phyloP scores from a whole-genome alignment of 129 eudicot species.

The Flaveria ramosissima region DNA sequence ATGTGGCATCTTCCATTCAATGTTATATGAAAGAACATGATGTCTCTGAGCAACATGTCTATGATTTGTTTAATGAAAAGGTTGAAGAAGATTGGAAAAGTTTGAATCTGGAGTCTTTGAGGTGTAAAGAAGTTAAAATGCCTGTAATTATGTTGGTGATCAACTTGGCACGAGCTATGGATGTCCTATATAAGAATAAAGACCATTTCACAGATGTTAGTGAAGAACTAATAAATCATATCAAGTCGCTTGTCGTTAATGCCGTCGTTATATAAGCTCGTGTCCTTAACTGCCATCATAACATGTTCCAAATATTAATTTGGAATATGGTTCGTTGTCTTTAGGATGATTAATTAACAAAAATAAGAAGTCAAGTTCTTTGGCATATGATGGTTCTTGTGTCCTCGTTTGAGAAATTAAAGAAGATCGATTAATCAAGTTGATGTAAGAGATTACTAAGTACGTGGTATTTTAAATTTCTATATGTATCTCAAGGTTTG shows the following conservation, averaged over 20 bases:
- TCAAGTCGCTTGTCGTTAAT: not conserved
- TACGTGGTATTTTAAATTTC: not conserved
- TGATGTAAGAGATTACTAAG: not conserved
- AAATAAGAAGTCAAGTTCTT: too few species aligned
- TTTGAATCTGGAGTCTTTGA: not conserved
- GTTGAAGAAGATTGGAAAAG: not conserved
- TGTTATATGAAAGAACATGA: conserved; percentile 13
- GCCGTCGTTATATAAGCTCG: not conserved
- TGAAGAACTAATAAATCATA: conserved; percentile 1
- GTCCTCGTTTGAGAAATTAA: too few species aligned
- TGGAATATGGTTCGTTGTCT: not conserved
- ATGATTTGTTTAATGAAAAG: not conserved
- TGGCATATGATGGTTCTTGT: too few species aligned
- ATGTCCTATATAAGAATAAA: not conserved
- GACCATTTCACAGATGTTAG: not conserved
- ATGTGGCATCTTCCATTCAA: conserved; percentile 6
- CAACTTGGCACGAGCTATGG: conserved; percentile 1
- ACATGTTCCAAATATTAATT: not conserved
- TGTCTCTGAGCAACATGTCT: not conserved
- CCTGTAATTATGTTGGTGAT: not conserved
- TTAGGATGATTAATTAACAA: too few species aligned
- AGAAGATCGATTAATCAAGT: too few species aligned
- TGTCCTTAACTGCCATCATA: not conserved
- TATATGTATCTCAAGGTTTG: not conserved
- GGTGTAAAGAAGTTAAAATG: not conserved